Evolutionary conservation across 148 eudicot species (phyloP).

Genomic region (Rhododendron kiyosumense): DNA sequence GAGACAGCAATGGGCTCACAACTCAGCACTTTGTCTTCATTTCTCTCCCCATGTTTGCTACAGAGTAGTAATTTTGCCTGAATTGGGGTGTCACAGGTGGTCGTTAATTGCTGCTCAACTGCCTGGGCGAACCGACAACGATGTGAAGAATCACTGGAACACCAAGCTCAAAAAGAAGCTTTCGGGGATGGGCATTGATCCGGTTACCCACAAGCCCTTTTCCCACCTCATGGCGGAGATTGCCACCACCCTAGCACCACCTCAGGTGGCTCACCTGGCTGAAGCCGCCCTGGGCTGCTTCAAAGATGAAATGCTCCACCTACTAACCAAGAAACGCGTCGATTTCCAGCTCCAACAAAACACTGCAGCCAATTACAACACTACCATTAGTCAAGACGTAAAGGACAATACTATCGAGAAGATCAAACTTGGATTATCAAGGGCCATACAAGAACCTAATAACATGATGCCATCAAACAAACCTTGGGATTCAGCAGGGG

Average conservation of each 20-base stretch:
- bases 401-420: constrained; percentile 61
- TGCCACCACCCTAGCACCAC: constrained; percentile 75
- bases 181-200: constrained; percentile 97
- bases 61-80: neutral
- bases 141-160: constrained; percentile 97
- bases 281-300: constrained; percentile 97
- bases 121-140: constrained; percentile 92
- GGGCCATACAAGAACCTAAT: constrained; percentile 72
- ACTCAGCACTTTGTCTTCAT: neutral
- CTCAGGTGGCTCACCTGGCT: constrained; percentile 83
- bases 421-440: constrained; percentile 68
- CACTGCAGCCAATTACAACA: constrained; percentile 8
- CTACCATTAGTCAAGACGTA: constrained; percentile 27
- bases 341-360: constrained; percentile 58
- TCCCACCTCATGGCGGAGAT: constrained; percentile 93
- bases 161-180: constrained; percentile 93
- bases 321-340: constrained; percentile 72
- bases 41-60: neutral
- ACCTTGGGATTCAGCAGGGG: constrained; percentile 53
- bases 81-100: constrained; percentile 48
- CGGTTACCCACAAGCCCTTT: constrained; percentile 94
- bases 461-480: constrained; percentile 39
- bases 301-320: constrained; percentile 96
- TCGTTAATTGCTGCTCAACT: constrained; percentile 88
- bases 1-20: neutral